A percentile compares a stretch with the other conserved stretches of the same genome.
Evolutionary conservation across 2,329 filamentous ascomycete species (phyloP).

Genomic region (Microascus cirrosus): DNA sequence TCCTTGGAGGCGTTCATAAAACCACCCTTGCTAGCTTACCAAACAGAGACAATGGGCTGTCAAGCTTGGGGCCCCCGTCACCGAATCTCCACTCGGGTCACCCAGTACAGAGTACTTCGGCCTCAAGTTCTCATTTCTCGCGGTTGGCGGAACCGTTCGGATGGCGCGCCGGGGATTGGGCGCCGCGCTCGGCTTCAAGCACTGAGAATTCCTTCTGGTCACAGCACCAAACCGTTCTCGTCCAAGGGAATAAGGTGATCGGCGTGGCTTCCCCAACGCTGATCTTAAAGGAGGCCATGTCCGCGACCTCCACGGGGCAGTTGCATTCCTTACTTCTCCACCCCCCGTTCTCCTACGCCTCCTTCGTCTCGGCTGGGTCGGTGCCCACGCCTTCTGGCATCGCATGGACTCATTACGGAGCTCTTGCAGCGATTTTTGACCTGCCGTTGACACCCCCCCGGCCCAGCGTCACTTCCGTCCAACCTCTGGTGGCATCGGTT

Average conservation of each 20-base stretch:
- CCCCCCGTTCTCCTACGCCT: not conserved
- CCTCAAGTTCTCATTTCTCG: not conserved
- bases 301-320: not conserved
- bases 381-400: not conserved
- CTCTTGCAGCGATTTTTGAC: not conserved
- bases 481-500: not conserved
- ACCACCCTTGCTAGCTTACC: not conserved
- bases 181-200: not conserved
- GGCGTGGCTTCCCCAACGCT: not conserved
- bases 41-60: not conserved
- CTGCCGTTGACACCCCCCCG: not conserved
- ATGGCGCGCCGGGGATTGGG: not conserved
- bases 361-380: not conserved
- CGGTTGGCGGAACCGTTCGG: not conserved
- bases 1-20: not conserved
- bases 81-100: not conserved
- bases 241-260: slow-evolving; percentile 73
- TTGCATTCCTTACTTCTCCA: not conserved
- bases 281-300: not conserved
- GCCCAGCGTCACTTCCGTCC: not conserved
- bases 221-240: slow-evolving; percentile 39
- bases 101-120: not conserved
- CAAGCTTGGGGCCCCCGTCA: not conserved
- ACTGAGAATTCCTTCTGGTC: not conserved
- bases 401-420: not conserved